Evolutionary conservation across 495 filamentous ascomycete species (phyloP), one percentile per base, ranked within the genome.

Genomic region (Rhizodiscina lignyota): DNA sequence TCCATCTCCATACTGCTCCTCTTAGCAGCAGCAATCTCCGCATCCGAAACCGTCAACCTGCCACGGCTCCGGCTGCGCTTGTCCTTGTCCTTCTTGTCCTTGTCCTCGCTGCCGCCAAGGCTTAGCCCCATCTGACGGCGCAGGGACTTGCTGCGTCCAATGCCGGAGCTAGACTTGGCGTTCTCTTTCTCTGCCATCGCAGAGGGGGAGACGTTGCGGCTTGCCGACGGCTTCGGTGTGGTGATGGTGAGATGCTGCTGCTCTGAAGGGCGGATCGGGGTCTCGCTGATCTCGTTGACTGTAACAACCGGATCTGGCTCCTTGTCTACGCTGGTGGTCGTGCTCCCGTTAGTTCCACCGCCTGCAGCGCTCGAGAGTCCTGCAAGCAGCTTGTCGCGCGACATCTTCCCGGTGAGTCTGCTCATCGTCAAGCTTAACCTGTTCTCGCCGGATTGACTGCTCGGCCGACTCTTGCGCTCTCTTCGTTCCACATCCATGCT

Each of bases 351-450:
- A n/a, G n/a, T n/a, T n/a, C n/a, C n/a, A n/a, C n/a, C n/a, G n/a
- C n/a, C n/a, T n/a, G n/a, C n/a, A n/a, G n/a, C n/a, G n/a, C n/a
- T n/a, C n/a, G n/a, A n/a, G n/a, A n/a, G n/a, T n/a, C n/a, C n/a
- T n/a, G n/a, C n/a, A n/a, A n/a, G n/a, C 2, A 48, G 37, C 24
- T 40, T 44, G 34, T 49, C 48, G 37, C 53, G 53, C 27, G 37
- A 41, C 21, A 45, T 65, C 2, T 67, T 68, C n/a, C n/a, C n/a
- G 18, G 66, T 61, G 30, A 86, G 61, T 30, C 74, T 67, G 13
- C 72, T 68, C 27, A 86, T 68, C 1, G 74, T 74, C n/a, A 66
- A 43, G 44, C 74, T 74, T 19, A 82, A 63, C 34, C 77, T 56
- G 26, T 63, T 72, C 32, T 85, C 79, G 17, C 77, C 75, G 4